phyloP scores from a whole-genome alignment of 176 grass and related monocot genomes.

The Aechmea fasciata region DNA sequence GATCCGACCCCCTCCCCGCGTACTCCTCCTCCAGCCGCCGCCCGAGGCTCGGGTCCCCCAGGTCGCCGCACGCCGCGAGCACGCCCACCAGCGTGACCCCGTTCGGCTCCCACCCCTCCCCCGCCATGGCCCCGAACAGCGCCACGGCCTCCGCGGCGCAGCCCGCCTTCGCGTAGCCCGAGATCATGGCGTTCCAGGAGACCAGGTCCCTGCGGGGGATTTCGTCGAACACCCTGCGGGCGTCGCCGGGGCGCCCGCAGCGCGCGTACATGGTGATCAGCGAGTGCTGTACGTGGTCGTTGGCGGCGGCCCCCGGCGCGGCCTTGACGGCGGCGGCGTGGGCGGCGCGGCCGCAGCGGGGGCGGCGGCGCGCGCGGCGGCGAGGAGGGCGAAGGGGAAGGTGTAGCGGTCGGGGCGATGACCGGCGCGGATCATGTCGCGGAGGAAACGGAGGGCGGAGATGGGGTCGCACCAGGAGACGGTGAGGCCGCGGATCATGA shows the following conservation, averaged over 20 bases:
- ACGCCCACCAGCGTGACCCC: constrained; percentile 28
- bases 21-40: constrained; percentile 43
- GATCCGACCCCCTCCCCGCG: constrained; percentile 19
- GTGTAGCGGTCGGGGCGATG: constrained; percentile 19
- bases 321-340: constrained; percentile 20
- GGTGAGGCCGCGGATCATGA: constrained; percentile 33
- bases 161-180: constrained; percentile 29
- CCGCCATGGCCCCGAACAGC: constrained; percentile 24
- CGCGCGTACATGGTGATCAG: constrained; percentile 34
- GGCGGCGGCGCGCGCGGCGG: constrained; percentile 9
- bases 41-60: constrained; percentile 35
- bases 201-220: constrained; percentile 17
- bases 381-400: constrained; percentile 35
- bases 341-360: neutral
- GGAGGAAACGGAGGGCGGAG: constrained; percentile 8
- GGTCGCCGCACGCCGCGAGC: constrained; percentile 37
- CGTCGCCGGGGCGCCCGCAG: neutral
- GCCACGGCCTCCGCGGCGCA: constrained; percentile 10
- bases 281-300: constrained; percentile 30
- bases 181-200: constrained; percentile 45
- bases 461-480: constrained; percentile 5
- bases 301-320: neutral
- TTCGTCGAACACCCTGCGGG: constrained; percentile 29
- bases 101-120: constrained; percentile 21
- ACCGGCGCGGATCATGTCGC: constrained; percentile 9